These are phyloP conservation scores for Triticum monococcum DNA, from an alignment of 176 grass and related monocot genomes.

Conservation along the genomic window DNA sequence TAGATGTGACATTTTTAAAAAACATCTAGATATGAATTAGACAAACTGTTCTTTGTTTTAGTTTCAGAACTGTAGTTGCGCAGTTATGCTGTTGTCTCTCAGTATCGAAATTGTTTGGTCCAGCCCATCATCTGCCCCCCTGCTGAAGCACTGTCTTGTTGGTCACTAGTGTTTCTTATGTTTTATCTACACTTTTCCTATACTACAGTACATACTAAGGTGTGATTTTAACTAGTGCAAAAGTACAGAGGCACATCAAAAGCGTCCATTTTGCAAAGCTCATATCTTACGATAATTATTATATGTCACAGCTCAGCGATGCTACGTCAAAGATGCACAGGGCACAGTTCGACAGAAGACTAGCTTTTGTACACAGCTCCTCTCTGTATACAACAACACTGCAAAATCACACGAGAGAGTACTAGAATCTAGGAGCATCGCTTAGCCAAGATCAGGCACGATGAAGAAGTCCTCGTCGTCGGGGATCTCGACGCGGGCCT, in stretches of 20 bases:
- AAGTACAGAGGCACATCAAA: not conserved
- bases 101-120: not conserved
- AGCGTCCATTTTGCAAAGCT: not conserved
- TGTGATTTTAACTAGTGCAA: not conserved
- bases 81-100: not conserved
- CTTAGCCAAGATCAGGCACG: conserved; percentile 90
- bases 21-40: no score
- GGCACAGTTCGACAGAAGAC: not conserved
- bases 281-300: conserved; percentile 4
- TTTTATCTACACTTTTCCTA: no score
- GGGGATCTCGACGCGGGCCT: conserved; percentile 59
- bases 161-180: not conserved
- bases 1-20: no score
- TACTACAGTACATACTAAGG: no score
- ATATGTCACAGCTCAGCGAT: not conserved
- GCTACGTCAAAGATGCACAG: conserved; percentile 15
- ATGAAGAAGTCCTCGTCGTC: conserved; percentile 84
- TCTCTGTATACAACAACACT: not conserved
- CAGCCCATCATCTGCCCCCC: not conserved
- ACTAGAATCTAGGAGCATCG: not conserved
- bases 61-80: not conserved
- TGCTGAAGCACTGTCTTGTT: not conserved
- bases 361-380: conserved; percentile 2
- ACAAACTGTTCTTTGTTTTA: not conserved
- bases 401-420: not conserved